Evolutionary conservation across 176 grass and related monocot genomes (phyloP), one percentile per base, ranked within the genome.

Genomic region (Zea luxurians): DNA sequence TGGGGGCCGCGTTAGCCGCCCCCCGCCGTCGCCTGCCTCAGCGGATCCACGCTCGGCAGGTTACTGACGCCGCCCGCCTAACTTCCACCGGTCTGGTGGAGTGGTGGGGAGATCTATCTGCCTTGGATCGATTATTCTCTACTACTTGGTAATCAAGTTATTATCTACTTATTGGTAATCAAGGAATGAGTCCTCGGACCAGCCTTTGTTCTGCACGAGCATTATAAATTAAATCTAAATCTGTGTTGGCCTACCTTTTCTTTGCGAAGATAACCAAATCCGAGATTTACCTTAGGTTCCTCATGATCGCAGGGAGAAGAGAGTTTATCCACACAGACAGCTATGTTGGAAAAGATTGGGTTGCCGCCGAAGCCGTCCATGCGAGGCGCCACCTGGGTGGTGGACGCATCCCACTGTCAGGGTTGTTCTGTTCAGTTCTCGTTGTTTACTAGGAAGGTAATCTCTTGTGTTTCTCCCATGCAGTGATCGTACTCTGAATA

Each of bases 331-430:
- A 7, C 40, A 9, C 54, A 41, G 7, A 48, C 58, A 58, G 66
- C 77, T 8, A 87, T 83, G 82, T 68, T 93, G 78, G 80, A 97
- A 37, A 93, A 97, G 82, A 86, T 97, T 3, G 91, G 93, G 11
- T 70, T 97, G 48, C 90, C 93, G 2, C 73, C 61, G 0, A 97
- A 89, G 88, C 93, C 93, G 4, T 93, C 93, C 4, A 86, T 93
- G 88, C 80, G 90, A 73, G 93, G 93, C 41, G 83, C 88, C 1
- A 81, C 37, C 36, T 97, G 90, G 93, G 93, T 97, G 17, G 71
- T 93, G 34, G 93, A 97, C 74, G 93, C 90, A 45, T 91, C 93
- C 58, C 86, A 97, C 66, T 97, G 93, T 47, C 93, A 97, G 81
- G 88, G 88, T 16, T 93, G 93, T 73, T 82, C 86, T 54, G 89